Evolutionary conservation across 805 yeast species (phyloP).

Genomic region (Yarrowia deformans): DNA sequence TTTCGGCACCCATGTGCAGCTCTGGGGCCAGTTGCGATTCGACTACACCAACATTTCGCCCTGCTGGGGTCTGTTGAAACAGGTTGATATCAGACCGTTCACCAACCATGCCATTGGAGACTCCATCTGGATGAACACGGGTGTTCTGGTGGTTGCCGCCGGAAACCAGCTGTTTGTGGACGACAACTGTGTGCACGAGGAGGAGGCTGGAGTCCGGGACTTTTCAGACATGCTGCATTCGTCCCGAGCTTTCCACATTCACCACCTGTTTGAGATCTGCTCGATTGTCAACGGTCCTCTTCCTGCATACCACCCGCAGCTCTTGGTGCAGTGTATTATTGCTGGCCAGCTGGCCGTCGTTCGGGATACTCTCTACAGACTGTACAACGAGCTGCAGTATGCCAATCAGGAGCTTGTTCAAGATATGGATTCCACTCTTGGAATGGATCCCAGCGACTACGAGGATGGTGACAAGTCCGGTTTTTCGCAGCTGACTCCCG

Average conservation of each 20-base stretch:
- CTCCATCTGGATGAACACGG: conserved; percentile 83
- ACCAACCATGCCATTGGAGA: conserved; percentile 88
- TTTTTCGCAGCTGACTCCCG: conserved; percentile 1
- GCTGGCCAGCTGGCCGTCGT: conserved; percentile 65
- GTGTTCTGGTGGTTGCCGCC: conserved; percentile 79
- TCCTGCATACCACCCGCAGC: conserved; percentile 91
- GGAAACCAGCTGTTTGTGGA: conserved; percentile 90
- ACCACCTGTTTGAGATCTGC: conserved; percentile 68
- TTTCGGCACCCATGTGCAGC: conserved; percentile 64
- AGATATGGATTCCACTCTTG: conserved; percentile 46
- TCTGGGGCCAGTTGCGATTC: conserved; percentile 83
- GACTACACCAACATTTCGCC: conserved; percentile 86
- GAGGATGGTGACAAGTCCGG: conserved; percentile 1
- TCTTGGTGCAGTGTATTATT: conserved; percentile 75
- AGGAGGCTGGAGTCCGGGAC: conserved; percentile 59
- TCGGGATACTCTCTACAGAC: conserved; percentile 60
- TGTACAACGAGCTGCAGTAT: conserved; percentile 62
- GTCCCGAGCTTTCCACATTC: conserved; percentile 40
- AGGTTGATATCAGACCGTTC: conserved; percentile 70
- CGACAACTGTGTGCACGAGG: conserved; percentile 68
- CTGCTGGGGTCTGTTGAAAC: conserved; percentile 76
- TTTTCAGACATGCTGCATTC: conserved; percentile 48
- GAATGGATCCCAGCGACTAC: conserved; percentile 16
- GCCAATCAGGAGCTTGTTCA: conserved; percentile 57
- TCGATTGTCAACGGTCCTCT: conserved; percentile 85